These are phyloP conservation scores for Sporothrix protearum DNA, from an alignment of 2,329 filamentous ascomycete genomes.

Conservation along the genomic window DNA sequence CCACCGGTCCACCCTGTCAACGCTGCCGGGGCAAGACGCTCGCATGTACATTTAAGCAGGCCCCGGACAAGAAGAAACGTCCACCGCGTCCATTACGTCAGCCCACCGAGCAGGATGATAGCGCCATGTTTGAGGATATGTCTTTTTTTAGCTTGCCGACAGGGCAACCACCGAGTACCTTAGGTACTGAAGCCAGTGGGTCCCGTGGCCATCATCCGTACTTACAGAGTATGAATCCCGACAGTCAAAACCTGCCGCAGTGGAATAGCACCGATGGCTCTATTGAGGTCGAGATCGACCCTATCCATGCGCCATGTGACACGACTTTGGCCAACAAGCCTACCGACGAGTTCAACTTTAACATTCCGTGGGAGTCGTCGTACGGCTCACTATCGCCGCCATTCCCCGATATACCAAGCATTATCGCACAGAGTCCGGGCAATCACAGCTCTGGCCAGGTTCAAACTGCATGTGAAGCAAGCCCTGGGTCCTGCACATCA, in stretches of 20 bases:
- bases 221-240: too few relatives aligned
- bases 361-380: not conserved
- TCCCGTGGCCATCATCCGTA: not conserved
- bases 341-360: not conserved
- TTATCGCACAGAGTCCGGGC: not conserved
- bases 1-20: slow-evolving; percentile 25
- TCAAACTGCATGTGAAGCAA: not conserved
- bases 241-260: not conserved
- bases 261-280: not conserved
- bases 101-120: not conserved
- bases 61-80: slow-evolving; percentile 22
- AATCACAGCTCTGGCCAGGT: not conserved
- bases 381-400: not conserved
- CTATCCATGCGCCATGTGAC: not conserved
- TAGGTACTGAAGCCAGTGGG: not conserved
- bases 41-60: slow-evolving; percentile 26
- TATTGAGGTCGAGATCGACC: not conserved
- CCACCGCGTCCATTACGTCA: not conserved
- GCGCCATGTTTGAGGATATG: not conserved
- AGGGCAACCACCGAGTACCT: not conserved
- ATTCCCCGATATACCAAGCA: not conserved
- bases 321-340: not conserved
- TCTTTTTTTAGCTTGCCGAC: not conserved
- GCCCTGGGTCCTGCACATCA: not conserved
- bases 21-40: slow-evolving; percentile 21